Base-by-base conservation (phyloP, 2,329 filamentous ascomycete species). In the Fonsecaea pedrosoi region DNA sequence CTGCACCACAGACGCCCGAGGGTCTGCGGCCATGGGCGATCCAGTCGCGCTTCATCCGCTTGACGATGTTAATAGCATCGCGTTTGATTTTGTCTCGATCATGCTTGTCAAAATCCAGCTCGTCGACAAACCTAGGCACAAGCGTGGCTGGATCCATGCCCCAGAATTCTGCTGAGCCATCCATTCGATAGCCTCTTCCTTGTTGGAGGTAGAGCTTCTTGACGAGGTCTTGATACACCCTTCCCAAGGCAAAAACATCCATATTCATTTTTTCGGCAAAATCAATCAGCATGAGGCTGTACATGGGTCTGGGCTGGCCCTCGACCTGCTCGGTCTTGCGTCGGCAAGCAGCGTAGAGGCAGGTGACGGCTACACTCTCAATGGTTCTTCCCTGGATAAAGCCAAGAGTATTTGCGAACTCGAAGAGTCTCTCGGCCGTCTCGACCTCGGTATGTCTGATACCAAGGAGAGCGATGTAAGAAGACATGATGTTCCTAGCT, bases 1-100 rank as follows among this genome's bases (percentile, higher is more conserved):
- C 96, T 12, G 95, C 95, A 69, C 95, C 95, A 77, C 94, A 97
- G 62, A 98, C 90, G 71, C 95, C 95, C 6, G 94, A 94, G 15
- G 95, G 95, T 48, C 95, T 90, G 74, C 95, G 91, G 73, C 95
- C 95, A 77, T 91, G 89, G 64, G 97, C 89, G 60, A 99, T 90
- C 62, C 91, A 62, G 60, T 62, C 60, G 13, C 60, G 60, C 54
- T 62, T 55, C 60, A 62, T 62, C 5, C 60, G 35, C 53, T 62
- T 55, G 15, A 62, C 37, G 53, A 62, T 62, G 18, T 56, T 89
- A 64, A 94, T 89, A 6, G 95, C 95, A 74, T 97, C 93, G 72
- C 91, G 88, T 50, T 93, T 94, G 13, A 99, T 93, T 72, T 91
- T 90, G 76, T 91, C 89, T 15, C 55, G 50, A 48, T 69, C 91